These are phyloP conservation scores for Hypomontagnella monticulosa DNA, from an alignment of 495 filamentous ascomycete species.

Conservation along the genomic window DNA sequence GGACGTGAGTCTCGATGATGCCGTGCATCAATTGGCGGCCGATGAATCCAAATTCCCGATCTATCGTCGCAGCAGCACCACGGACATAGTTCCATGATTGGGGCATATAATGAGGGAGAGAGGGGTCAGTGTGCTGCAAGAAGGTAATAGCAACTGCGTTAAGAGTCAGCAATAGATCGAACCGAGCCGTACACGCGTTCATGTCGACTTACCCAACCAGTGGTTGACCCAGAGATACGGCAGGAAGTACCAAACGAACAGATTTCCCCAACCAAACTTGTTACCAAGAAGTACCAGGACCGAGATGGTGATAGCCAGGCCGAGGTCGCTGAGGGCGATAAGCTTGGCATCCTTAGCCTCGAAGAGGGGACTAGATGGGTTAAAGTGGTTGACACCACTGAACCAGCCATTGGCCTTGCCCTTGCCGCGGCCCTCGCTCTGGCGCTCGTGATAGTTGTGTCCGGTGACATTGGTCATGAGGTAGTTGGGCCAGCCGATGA, in stretches of 20 bases:
- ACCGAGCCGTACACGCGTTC: background rate
- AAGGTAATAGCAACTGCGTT: constrained; percentile 81
- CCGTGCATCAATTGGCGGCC: constrained; percentile 87
- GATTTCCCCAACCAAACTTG: constrained; percentile 83
- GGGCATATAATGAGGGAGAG: constrained; percentile 82
- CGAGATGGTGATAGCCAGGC: constrained; percentile 67
- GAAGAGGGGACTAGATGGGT: constrained; percentile 86
- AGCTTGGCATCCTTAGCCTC: constrained; percentile 87
- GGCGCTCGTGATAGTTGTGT: constrained; percentile 88
- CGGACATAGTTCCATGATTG: constrained; percentile 85
- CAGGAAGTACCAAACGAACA: constrained; percentile 91
- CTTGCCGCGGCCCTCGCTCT: constrained; percentile 85
- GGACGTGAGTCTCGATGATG: constrained; percentile 91
- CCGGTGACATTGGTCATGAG: constrained; percentile 88
- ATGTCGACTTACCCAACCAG: constrained; percentile 77
- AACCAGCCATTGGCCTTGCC: constrained; percentile 87
- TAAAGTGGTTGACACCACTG: constrained; percentile 92
- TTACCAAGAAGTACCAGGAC: constrained; percentile 67
- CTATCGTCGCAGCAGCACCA: constrained; percentile 86
- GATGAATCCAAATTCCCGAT: constrained; percentile 89
- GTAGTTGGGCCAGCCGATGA: constrained; percentile 91
- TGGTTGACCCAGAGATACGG: constrained; percentile 99
- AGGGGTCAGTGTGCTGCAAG: constrained; percentile 89
- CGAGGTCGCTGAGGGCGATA: constrained; percentile 85
- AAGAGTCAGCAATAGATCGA: constrained; percentile 47